Base-by-base conservation (phyloP, 768 basidiomycete species). In the Clitopilus passeckerianus region DNA sequence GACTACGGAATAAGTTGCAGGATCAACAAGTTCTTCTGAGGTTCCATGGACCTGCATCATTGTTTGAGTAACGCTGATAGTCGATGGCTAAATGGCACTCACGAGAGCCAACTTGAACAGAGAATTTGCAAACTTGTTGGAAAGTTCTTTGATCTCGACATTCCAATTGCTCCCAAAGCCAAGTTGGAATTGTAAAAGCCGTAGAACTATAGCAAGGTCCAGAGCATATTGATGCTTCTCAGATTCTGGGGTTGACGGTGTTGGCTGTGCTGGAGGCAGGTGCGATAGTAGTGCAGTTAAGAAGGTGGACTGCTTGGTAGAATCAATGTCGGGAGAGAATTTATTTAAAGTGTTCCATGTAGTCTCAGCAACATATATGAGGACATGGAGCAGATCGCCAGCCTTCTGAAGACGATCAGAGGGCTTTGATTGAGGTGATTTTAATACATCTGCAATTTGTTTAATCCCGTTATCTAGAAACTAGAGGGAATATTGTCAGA, bases 401-500 rank as follows among this genome's bases (percentile, higher is more conserved):
- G 84, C 81, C 56, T 81, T 80, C 56, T 75, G 75, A 23, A 87
- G 74, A 34, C 79, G 75, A 37, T 79, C 75, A 6, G 64, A 62
- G 15, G 78, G 66, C 41, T 34, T 69, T 70, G 41, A 68, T 62
- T 56, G 71, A 66, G 22, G 68, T 55, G 33, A 61, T 57, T 27
- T 63, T 62, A 89, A 70, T 16, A 86, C 77, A 35, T 85, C 82
- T 5, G 80, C 78, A 16, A 91, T 83, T 62, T 84, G 84, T 57
- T 80, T 79, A 43, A 92, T 74, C 0, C 91, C 90, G 34, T 85
- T 89, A 61, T 89, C 89, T 59, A 91, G 80, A 65, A 93, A 89
- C 89, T 92, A 53, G 0, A 60, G 23, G 34, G 50, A 34, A 27
- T 30, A 56, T 20, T 54, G 54, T 14, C 54, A 33, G 33, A 44